Base-by-base conservation (phyloP, 2,329 filamentous ascomycete species). In the Huntiella bhutanensis region DNA sequence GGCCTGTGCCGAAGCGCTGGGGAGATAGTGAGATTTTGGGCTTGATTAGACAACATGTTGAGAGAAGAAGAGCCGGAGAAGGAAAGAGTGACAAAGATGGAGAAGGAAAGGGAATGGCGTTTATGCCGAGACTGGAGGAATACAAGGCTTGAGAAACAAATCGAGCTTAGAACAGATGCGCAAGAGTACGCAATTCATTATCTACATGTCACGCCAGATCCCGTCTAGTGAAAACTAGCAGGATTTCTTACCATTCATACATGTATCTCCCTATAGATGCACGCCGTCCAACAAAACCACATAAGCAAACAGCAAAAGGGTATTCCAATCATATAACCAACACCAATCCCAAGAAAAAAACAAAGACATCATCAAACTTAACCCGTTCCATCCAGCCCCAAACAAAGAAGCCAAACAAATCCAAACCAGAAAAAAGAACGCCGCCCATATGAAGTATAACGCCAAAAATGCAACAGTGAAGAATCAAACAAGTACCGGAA, bases 1-100 rank as follows among this genome's bases (percentile, higher is more conserved):
- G 88, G 47, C 88, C 88, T 35, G 87, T 96, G 49, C 91, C 91
- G 10, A 64, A 66, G 55, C 71, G 88, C 52, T 98, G 91, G 91
- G 75, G 71, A 62, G 77, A 80, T 51, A 92, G 82, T 53, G 79
- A 87, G 65, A 75, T 95, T 46, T 64, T 98, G 55, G 61, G 60
- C 19, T 64, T 91, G 68, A 60, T 98, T 60, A 71, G 88, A 59
- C 68, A 72, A 55, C 91, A 98, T 66, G 91, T 96, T 22, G 72
- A 75, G 55, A 47, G 72, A 65, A 33, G 76, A 70, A 55, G 71
- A 62, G 57, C 61, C 3, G 58, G 59, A 53, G 62, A 59, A 4
- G 58, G 57, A 3, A 58, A 60, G 52, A 13, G 22, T 11, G 22
- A 28, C 22, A 28, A 28, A 28, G 22, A 28, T 7, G 22, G 22